Evolutionary conservation across 2,329 filamentous ascomycete species (phyloP), one percentile per base, ranked within the genome.

Genomic region (Pyricularia sp.): DNA sequence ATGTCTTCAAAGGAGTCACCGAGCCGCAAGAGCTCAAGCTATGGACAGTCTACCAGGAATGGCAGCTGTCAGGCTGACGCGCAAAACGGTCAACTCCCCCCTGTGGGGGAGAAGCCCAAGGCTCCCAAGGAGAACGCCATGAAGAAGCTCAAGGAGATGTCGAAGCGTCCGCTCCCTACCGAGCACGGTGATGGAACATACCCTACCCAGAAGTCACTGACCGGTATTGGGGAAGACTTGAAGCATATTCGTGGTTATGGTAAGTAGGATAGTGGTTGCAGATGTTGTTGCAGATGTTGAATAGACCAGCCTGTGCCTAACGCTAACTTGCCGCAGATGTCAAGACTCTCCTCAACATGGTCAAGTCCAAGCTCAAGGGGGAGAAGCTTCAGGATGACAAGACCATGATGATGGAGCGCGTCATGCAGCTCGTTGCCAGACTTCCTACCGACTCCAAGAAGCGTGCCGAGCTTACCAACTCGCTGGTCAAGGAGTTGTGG

Each of bases 351-450:
- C 74, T 83, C 60, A 78, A 83, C 5, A 75, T 91, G 49, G 77
- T 90, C 65, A 81, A 82, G 65, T 80, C 77, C 67, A 86, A 90
- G 74, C 73, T 86, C 35, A 87, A 84, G 69, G 86, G 88, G 1
- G 81, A 82, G 65, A 78, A 84, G 62, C 78, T 87, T 12, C 75
- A 84, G 5, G 87, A 93, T 70, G 90, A 93, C 77, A 89, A 88
- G 76, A 89, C 86, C 1, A 89, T 90, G 80, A 78, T 91, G 60
- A 90, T 91, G 85, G 89, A 91, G 73, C 80, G 84, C 8, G 81
- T 88, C 5, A 90, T 91, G 66, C 83, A 87, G 77, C 78, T 91
- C 19, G 87, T 90, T 5, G 81, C 86, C 13, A 82, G 82, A 35
- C 78, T 91, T 40, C 87, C 87, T 0, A 75, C 81, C 62, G 78